Conservation (phyloP, 805 yeast species). For the Nakazawaea ishiwadae region DNA sequence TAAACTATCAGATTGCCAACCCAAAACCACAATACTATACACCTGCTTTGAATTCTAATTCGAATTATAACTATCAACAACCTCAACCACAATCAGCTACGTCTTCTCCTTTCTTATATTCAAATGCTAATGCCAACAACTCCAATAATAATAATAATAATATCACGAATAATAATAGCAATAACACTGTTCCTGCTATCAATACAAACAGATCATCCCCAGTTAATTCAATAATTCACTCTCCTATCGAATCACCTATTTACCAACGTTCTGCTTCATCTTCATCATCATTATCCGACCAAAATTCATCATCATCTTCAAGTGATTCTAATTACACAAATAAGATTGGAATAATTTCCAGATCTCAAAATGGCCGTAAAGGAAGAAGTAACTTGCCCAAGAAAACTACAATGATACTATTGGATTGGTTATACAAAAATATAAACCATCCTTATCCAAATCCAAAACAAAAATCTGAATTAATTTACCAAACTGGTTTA, state of each 20-base stretch:
- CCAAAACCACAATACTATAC: conserved; percentile 11
- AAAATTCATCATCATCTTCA: background rate
- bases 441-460: conserved; percentile 58
- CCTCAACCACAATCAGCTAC: conserved; percentile 15
- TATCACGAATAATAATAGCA: background rate
- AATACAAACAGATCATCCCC: conserved; percentile 23
- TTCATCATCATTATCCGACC: conserved; percentile 5
- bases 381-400: conserved; percentile 54
- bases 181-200: background rate
- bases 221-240: conserved; percentile 14
- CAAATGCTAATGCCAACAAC: background rate
- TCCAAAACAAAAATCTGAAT: conserved; percentile 49
- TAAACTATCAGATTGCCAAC: conserved; percentile 1
- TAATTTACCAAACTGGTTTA: conserved; percentile 51
- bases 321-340: background rate
- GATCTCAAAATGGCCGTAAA: conserved; percentile 20
- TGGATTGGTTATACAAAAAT: conserved; percentile 53
- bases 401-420: conserved; percentile 47
- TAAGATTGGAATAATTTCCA: conserved; percentile 9
- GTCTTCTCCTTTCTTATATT: conserved; percentile 25
- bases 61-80: conserved; percentile 2
- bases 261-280: conserved; percentile 7
- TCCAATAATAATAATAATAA: too few species aligned
- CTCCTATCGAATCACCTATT: conserved; percentile 10
- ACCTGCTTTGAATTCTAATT: conserved; percentile 16